Percentiles rank a stretch among this genome's conserved stretches.
These are phyloP conservation scores for Tricholoma bakamatsutake DNA, from an alignment of 768 basidiomycete genomes.

Conservation along the genomic window DNA sequence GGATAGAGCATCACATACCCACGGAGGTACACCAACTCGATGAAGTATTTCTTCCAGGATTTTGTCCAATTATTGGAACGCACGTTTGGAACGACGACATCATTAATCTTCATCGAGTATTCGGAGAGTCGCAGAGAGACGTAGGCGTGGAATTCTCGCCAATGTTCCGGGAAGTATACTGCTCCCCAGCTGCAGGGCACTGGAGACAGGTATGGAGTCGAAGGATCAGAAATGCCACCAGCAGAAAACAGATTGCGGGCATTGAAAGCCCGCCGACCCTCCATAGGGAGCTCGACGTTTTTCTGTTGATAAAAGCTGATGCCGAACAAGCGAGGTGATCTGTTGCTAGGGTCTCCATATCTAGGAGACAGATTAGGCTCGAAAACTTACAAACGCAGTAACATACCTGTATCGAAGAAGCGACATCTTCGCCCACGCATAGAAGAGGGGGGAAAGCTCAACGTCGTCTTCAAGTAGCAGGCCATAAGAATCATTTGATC, in stretches of 20 bases:
- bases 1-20: conserved; percentile 90
- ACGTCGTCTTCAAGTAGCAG: conserved; percentile 83
- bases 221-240: conserved; percentile 31
- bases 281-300: conserved; percentile 63
- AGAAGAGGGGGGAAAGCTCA: conserved; percentile 79
- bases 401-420: conserved; percentile 66
- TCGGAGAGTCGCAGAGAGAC: conserved; percentile 68
- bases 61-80: conserved; percentile 77
- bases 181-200: conserved; percentile 93
- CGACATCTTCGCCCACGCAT: conserved; percentile 81
- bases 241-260: conserved; percentile 52
- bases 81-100: conserved; percentile 60
- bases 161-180: conserved; percentile 83
- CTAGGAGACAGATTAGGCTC: conserved; percentile 26
- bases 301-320: conserved; percentile 87
- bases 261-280: conserved; percentile 64
- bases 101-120: conserved; percentile 29
- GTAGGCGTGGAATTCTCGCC: conserved; percentile 83
- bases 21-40: conserved; percentile 75
- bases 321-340: conserved; percentile 56
- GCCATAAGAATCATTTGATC: conserved; percentile 66
- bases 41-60: conserved; percentile 89
- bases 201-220: conserved; percentile 77
- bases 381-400: not conserved
- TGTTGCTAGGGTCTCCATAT: conserved; percentile 41